Evolutionary conservation across 2,329 filamentous ascomycete species (phyloP), one percentile per base, ranked within the genome.

Genomic region (Sporothrix brasiliensis): DNA sequence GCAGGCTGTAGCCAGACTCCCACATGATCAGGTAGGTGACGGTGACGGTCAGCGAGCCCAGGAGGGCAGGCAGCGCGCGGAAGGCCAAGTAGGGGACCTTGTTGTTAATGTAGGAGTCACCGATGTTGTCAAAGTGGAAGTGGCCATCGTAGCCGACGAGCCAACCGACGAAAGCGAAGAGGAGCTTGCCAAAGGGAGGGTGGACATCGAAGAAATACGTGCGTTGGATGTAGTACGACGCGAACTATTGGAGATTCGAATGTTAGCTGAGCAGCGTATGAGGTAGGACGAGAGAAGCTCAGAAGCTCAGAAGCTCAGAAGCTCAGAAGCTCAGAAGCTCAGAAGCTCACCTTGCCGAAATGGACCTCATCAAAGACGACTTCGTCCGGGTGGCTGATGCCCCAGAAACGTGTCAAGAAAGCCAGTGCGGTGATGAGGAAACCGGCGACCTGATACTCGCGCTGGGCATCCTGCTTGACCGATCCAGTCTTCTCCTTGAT

Each of bases 141-240:
- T 94, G 90, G 75, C 95, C 95, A 83, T 98, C 92, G 80, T 97
- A 99, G 77, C 95, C 95, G 68, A 98, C 92, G 69, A 98, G 87
- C 95, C 95, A 99, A 79, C 95, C 95, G 83, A 97, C 93, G 74
- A 97, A 88, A 75, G 94, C 95, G 79, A 98, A 98, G 67, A 99
- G 89, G 72, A 99, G 93, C 85, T 99, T 99, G 81, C 92, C 95
- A 77, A 99, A 96, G 19, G 95, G 95, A 75, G 95, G 95, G 81
- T 99, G 95, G 69, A 99, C 95, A 83, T 99, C 95, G 89, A 99
- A 99, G 86, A 99, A 99, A 85, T 98, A 99, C 73, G 93, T 97
- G 77, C 93, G 91, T 83, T 97, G 91, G 76, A 99, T 90, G 80
- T 99, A 99, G 79, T 89, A 91, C 11, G 89, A 91, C 70, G 89